Evolutionary conservation across 2,329 filamentous ascomycete species (phyloP).

Genomic region (Verruconis gallopava): DNA sequence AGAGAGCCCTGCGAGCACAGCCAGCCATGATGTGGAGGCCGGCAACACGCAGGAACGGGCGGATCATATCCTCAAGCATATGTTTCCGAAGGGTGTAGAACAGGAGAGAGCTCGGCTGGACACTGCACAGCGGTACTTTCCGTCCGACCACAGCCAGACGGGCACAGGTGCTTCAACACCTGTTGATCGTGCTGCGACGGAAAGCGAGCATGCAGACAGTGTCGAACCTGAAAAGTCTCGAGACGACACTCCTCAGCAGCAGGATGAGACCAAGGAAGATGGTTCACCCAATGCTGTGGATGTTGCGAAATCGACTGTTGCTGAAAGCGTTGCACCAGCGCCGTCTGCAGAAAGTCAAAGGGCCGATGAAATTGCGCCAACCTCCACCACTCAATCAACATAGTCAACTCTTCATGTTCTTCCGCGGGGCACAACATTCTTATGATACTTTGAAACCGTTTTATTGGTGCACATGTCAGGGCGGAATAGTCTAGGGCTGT

Average conservation of each 20-base stretch:
- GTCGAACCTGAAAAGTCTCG: neutral
- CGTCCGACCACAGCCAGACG: constrained; percentile 1
- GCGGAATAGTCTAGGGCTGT: no score
- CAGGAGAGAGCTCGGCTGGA: constrained; percentile 11
- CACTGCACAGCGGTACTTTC: constrained; percentile 11
- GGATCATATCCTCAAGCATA: constrained; percentile 22
- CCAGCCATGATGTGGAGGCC: neutral
- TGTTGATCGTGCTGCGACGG: neutral
- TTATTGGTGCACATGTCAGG: no score
- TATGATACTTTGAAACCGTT: no score
- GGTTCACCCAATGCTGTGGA: neutral
- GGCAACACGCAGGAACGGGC: constrained; percentile 10
- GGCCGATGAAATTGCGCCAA: no score
- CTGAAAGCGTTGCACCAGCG: no score
- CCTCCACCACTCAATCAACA: no score
- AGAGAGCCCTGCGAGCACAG: constrained; percentile 1
- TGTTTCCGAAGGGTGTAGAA: constrained; percentile 25
- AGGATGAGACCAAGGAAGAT: neutral
- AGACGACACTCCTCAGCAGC: neutral
- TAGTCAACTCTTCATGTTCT: no score
- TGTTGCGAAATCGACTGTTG: no score
- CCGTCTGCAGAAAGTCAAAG: no score
- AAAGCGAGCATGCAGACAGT: neutral
- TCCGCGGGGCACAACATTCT: no score
- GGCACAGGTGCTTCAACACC: neutral